phyloP scores from a whole-genome alignment of 164 flowering plant species.

The Taxillus chinensis region DNA sequence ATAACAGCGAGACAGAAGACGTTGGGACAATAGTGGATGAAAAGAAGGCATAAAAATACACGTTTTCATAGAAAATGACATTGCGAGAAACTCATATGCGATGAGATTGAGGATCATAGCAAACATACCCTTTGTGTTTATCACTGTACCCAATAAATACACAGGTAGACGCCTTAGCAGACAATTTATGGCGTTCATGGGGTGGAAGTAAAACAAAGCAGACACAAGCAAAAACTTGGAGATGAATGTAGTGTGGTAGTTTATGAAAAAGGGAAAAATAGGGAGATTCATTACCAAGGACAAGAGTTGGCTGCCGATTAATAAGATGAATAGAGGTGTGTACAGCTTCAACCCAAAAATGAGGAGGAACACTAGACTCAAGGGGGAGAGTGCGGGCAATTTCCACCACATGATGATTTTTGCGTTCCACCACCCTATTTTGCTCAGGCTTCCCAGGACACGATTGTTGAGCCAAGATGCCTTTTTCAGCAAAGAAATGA shows the following conservation, averaged over 20 bases:
- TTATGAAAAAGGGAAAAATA: background rate
- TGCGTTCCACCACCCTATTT: background rate
- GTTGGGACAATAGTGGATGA: background rate
- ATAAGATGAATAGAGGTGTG: background rate
- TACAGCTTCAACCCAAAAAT: background rate
- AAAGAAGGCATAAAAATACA: background rate
- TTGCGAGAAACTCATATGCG: background rate
- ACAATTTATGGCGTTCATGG: background rate
- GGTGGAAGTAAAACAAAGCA: background rate
- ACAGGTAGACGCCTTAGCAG: background rate
- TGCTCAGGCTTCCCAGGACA: background rate
- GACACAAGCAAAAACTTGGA: background rate
- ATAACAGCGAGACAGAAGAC: background rate
- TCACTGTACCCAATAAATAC: background rate
- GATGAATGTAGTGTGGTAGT: background rate
- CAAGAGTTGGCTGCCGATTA: background rate
- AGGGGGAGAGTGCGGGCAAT: background rate
- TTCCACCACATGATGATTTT: background rate
- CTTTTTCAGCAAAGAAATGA: background rate
- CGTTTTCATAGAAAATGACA: background rate
- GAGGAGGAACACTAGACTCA: background rate
- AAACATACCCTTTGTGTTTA: too few relatives aligned
- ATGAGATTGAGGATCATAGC: background rate
- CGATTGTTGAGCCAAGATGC: background rate
- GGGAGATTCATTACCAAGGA: background rate